These are phyloP conservation scores for Phyllosticta ampelicida DNA, from an alignment of 2,329 filamentous ascomycete genomes.

Conservation along the genomic window DNA sequence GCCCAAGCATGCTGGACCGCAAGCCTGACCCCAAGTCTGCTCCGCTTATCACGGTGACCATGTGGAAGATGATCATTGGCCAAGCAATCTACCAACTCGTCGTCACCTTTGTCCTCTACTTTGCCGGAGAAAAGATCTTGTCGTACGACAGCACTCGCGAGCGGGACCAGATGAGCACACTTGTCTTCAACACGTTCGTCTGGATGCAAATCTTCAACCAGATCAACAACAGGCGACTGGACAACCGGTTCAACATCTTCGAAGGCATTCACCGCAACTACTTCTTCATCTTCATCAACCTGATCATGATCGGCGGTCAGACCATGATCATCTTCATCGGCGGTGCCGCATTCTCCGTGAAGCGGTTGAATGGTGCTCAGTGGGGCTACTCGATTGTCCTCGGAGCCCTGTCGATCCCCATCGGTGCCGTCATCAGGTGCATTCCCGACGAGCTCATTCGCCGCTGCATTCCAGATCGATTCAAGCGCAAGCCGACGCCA, in stretches of 20 bases:
- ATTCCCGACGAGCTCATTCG: slow-evolving; percentile 62
- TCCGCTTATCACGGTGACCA: slow-evolving; percentile 73
- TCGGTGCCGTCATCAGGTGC: slow-evolving; percentile 70
- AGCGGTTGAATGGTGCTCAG: slow-evolving; percentile 56
- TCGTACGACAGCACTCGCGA: slow-evolving; percentile 40
- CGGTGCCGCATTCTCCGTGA: slow-evolving; percentile 67
- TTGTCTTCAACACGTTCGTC: slow-evolving; percentile 96
- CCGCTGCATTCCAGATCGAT: slow-evolving; percentile 31
- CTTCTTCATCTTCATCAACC: slow-evolving; percentile 81
- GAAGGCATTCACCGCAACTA: slow-evolving; percentile 75
- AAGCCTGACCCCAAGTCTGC: slow-evolving; percentile 74
- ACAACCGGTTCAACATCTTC: slow-evolving; percentile 93
- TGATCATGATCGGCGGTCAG: slow-evolving; percentile 80
- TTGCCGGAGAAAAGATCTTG: slow-evolving; percentile 54
- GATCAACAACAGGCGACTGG: slow-evolving; percentile 89
- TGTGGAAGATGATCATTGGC: slow-evolving; percentile 61
- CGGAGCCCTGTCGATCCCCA: slow-evolving; percentile 72
- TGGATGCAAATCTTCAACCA: slow-evolving; percentile 99
- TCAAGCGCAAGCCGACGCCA: slow-evolving; percentile 32
- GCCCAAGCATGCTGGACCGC: slow-evolving; percentile 66
- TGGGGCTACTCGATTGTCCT: slow-evolving; percentile 84
- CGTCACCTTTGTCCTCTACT: slow-evolving; percentile 60
- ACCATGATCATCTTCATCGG: slow-evolving; percentile 84
- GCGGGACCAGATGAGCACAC: slow-evolving; percentile 50
- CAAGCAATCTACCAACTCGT: slow-evolving; percentile 70